Evolutionary conservation across 148 eudicot species (phyloP).

Genomic region (Pharnaceum exiguum): DNA sequence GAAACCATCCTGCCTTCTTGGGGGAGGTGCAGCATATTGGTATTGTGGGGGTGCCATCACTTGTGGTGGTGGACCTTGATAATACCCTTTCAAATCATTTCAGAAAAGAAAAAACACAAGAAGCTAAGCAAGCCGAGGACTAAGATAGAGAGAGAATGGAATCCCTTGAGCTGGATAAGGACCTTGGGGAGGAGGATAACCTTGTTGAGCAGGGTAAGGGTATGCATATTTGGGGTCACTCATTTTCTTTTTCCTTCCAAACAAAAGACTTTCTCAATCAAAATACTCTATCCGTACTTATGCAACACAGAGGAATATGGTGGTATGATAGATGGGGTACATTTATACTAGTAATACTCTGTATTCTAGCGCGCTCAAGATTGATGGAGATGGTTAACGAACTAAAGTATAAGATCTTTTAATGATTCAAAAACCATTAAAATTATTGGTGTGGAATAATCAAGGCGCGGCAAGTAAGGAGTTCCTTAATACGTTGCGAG

Average conservation of each 20-base stretch:
- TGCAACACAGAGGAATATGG: no score
- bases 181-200: no score
- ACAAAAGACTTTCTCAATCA: no score
- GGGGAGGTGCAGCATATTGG: constrained; percentile 29
- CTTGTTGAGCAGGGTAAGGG: constrained; percentile 35
- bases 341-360: no score
- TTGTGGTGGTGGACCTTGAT: constrained; percentile 51
- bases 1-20: constrained; percentile 29
- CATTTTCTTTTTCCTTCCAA: constrained; percentile 20
- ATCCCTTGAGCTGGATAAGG: constrained; percentile 8
- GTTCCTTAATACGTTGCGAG: not conserved
- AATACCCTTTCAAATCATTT: constrained; percentile 39
- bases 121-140: not conserved
- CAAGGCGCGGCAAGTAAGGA: not conserved
- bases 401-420: no score
- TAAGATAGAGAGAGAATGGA: not conserved
- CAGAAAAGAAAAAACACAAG: not conserved
- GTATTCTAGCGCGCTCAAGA: no score
- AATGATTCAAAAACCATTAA: no score
- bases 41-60: constrained; percentile 55
- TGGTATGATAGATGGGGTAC: no score
- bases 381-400: no score
- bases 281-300: no score
- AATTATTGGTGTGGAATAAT: not conserved
- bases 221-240: constrained; percentile 30